A percentile compares a stretch with the other conserved stretches of the same genome.
Conservation (phyloP, 371 early-diverging fungal genomes). For the Choanephora cucurbitarum region DNA sequence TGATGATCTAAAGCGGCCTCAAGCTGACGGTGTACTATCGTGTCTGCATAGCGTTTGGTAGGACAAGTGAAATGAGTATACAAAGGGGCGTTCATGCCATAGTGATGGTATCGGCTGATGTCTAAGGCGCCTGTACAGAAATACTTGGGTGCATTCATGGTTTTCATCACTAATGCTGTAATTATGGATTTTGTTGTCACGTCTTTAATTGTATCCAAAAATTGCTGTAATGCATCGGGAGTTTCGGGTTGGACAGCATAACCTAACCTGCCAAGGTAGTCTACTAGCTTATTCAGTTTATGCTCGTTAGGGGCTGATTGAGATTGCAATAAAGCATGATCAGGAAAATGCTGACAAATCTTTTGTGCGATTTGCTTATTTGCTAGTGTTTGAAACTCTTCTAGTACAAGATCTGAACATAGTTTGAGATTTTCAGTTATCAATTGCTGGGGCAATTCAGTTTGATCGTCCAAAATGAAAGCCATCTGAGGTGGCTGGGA, state of each 20-base stretch:
- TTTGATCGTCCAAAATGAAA: slow-evolving; percentile 15
- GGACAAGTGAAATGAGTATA: slow-evolving; percentile 94
- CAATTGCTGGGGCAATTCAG: too few relatives aligned
- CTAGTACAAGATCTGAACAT: slow-evolving; percentile 78
- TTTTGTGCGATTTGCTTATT: slow-evolving; percentile 90
- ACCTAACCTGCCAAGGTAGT: slow-evolving; percentile 56
- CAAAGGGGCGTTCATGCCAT: slow-evolving; percentile 68
- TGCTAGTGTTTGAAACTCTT: slow-evolving; percentile 95
- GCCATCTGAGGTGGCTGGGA: slow-evolving; percentile 54
- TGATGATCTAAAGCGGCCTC: slow-evolving; percentile 31
- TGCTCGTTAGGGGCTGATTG: slow-evolving; percentile 68
- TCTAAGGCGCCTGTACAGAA: slow-evolving; percentile 80
- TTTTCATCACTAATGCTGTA: slow-evolving; percentile 61
- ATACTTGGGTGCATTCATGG: slow-evolving; percentile 80
- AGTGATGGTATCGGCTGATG: slow-evolving; percentile 65
- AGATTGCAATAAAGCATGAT: slow-evolving; percentile 79
- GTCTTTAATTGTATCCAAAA: slow-evolving; percentile 65
- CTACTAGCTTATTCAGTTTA: slow-evolving; percentile 55
- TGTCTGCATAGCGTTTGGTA: slow-evolving; percentile 92
- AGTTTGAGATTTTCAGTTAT: slow-evolving; percentile 7
- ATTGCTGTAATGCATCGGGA: slow-evolving; percentile 63
- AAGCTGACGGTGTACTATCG: slow-evolving; percentile 88
- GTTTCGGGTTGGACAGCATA: slow-evolving; percentile 50
- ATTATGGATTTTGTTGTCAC: slow-evolving; percentile 43
- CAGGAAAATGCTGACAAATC: slow-evolving; percentile 81